Conservation (phyloP, 768 basidiomycete species). For the Gymnopilus junonius region DNA sequence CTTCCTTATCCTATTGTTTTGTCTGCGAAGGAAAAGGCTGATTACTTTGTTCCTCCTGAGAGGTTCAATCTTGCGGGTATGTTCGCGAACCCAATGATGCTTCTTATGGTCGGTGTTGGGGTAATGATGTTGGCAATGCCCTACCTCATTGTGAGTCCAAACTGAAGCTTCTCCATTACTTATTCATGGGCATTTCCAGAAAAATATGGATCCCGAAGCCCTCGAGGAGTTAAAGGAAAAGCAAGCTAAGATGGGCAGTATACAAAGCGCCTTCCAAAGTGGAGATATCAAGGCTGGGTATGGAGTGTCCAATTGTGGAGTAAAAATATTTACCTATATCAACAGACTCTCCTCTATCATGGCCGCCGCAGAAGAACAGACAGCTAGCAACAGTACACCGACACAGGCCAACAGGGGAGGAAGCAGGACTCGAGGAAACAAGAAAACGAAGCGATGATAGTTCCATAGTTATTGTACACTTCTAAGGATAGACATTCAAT, state of each 20-base stretch:
- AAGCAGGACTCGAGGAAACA: conserved; percentile 32
- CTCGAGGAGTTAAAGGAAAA: conserved; percentile 66
- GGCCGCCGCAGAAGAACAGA: conserved; percentile 22
- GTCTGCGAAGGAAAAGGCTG: conserved; percentile 55
- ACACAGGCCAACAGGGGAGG: conserved; percentile 13
- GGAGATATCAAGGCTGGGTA: conserved; percentile 68
- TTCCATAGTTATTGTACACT: not conserved
- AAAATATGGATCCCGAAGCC: conserved; percentile 75
- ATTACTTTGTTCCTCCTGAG: conserved; percentile 70
- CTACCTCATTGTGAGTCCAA: conserved; percentile 65
- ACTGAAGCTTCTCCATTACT: not conserved
- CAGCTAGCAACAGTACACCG: conserved; percentile 1
- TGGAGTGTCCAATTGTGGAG: conserved; percentile 2
- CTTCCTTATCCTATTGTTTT: conserved; percentile 68
- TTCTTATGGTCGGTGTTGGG: conserved; percentile 73
- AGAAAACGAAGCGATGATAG: conserved; percentile 39
- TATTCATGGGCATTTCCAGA: conserved; percentile 44
- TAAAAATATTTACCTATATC: not conserved
- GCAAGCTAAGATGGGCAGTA: conserved; percentile 57
- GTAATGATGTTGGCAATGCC: conserved; percentile 74
- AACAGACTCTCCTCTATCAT: conserved; percentile 29
- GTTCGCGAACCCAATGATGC: conserved; percentile 85
- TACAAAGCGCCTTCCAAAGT: conserved; percentile 60
- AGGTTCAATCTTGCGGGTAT: conserved; percentile 77
- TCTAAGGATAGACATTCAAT: not conserved